Evolutionary conservation across 2,329 filamentous ascomycete genomes (phyloP), one percentile per base, ranked within the genome.

Genomic region (Nemania serpens): DNA sequence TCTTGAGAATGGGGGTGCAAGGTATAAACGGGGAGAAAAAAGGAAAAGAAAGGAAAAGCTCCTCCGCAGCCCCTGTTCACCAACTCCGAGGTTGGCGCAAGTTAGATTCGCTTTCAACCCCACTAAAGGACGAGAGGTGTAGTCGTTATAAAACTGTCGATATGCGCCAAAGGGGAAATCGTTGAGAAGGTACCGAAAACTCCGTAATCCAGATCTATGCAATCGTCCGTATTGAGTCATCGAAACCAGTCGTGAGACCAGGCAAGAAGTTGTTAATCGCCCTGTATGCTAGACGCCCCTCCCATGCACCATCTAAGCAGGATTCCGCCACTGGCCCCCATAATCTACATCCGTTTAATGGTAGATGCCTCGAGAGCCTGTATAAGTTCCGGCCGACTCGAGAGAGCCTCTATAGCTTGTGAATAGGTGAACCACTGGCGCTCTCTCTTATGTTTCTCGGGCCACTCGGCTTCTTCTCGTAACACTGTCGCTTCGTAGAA

Each of bases 401-500:
- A 84, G 70, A 99, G 80, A 50, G 88, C 88, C 68, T 91, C 87
- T 66, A 86, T 86, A n/a, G 95, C 95, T 75, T 96, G 87, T 52
- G 83, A 78, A 75, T 91, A 97, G 53, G 87, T 89, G 76, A 97
- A 92, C 95, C 95, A 99, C 75, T 90, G 86, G 62, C 95, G 87
- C 75, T 89, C 89, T 71, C 95, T 86, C 83, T 97, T 98, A 77
- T 96, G 87, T 80, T 85, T 90, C 81, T 99, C 95, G 1, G 95
- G 95, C 95, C 95, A 99, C 60, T 93, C 87, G 15, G 83, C 81
- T 76, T 95, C 90, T 78, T 97, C 91, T 71, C 88, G 88, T 65
- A 90, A 86, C 63, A 99, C 95, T n/a, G 86, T 90, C 65, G 88
- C 93, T 77, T 98, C 91, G 77, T 88, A 95, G 77, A 94, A 95